Base-by-base conservation (phyloP, 2,329 filamentous ascomycete genomes). In the Cadophora sp. region DNA sequence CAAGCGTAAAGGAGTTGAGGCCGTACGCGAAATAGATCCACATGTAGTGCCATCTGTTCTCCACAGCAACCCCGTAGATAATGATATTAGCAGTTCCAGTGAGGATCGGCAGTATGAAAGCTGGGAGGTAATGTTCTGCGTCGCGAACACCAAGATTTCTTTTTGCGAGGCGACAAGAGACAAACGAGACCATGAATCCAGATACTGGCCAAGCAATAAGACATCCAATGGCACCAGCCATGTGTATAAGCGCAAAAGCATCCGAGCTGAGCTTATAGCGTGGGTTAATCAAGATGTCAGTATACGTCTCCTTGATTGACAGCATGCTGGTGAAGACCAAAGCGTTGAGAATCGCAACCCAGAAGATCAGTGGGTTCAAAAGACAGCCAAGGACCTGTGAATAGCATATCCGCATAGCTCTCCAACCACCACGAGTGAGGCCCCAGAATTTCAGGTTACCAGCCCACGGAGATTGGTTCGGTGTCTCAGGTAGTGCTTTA, bases 351-450 rank as follows among this genome's bases (percentile, higher is more conserved):
- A 69, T 24, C 7, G 59, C 24, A 1, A 69, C 60, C 66, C 67
- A 71, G 89, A 71, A 34, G 43, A 71, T 65, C n/a, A 69, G 89
- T 6, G 92, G 92, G 74, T 92, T 89, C 1, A 94, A 11, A 16
- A 62, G 22, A 60, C 64, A 68, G 26, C 53, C 27, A 6, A 55
- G 29, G 24, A 62, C 56, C 26, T 66, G 64, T n/a, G 56, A 22
- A 66, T 66, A 66, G 53, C 64, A 66, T 43, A 29, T 31, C 4
- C 40, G 8, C 64, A 62, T 62, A 2, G 43, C 56, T n/a, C 29
- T 66, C 64, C 64, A 66, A 16, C 64, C 64, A 31, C 43, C 64
- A 12, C 22, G 14, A 5, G 46, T 62, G 11, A 24, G 26, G 22
- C 62, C 62, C 62, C 62, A 64, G 50, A 64, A 19, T 14, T 48